These are phyloP conservation scores for Phytophthora pisi DNA, from an alignment of 352 stramenopile genomes.

Conservation along the genomic window DNA sequence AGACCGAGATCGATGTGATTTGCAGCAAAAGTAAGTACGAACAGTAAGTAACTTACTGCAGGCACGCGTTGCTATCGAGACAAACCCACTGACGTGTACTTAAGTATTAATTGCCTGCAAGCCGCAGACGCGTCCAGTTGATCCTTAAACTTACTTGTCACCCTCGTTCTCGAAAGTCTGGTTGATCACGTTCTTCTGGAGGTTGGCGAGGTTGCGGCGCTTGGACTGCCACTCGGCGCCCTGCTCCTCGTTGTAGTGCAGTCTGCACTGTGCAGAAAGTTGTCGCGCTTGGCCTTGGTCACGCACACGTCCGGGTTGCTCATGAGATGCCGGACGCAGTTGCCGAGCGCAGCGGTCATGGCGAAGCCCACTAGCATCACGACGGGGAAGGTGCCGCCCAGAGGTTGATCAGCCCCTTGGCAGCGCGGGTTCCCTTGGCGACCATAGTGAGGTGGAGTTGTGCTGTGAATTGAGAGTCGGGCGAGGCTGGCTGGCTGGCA, in stretches of 20 bases:
- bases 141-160: background rate
- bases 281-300: background rate
- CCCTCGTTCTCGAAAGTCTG: conserved; percentile 52
- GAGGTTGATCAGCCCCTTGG: conserved; percentile 42
- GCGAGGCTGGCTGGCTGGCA: background rate
- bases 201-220: conserved; percentile 46
- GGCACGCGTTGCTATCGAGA: too few species aligned
- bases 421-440: conserved; percentile 22
- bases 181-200: conserved; percentile 53
- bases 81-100: too few species aligned
- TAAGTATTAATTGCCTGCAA: too few species aligned
- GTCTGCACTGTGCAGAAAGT: background rate
- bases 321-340: conserved; percentile 9
- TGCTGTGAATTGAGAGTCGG: background rate
- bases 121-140: too few species aligned
- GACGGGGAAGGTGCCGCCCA: background rate
- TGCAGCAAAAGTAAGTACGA: too few species aligned
- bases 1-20: too few species aligned
- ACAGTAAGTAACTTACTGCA: too few species aligned
- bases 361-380: conserved; percentile 3
- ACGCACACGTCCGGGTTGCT: conserved; percentile 42
- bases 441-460: conserved; percentile 5
- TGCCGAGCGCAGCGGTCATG: conserved; percentile 8
- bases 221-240: conserved; percentile 37
- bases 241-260: conserved; percentile 15